A percentile compares a stretch with the other conserved stretches of the same genome.
phyloP scores from a whole-genome alignment of 352 stramenopile genomes.

The Phytophthora pisi region DNA sequence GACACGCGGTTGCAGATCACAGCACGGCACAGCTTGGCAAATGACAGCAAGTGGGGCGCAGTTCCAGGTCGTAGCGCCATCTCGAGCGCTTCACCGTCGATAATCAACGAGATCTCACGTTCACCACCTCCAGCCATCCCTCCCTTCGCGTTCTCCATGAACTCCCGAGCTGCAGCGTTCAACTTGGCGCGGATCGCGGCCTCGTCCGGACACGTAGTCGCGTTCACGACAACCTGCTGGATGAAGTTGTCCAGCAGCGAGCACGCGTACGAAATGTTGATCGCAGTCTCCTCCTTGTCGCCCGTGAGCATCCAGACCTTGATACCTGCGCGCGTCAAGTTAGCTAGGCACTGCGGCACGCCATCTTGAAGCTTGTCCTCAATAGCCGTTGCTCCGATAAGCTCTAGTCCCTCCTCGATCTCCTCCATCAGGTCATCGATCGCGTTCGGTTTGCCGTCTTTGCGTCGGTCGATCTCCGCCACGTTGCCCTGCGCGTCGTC shows the following conservation, averaged over 20 bases:
- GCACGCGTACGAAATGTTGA: conserved; percentile 95
- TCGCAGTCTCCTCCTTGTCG: conserved; percentile 95
- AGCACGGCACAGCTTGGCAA: conserved; percentile 69
- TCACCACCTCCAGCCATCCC: conserved; percentile 37
- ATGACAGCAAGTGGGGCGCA: conserved; percentile 61
- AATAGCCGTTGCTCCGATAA: conserved; percentile 92
- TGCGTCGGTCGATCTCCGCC: conserved; percentile 75
- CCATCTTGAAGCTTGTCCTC: conserved; percentile 93
- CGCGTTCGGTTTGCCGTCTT: conserved; percentile 77
- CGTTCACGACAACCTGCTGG: conserved; percentile 77
- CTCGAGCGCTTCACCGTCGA: conserved; percentile 77
- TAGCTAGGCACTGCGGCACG: conserved; percentile 85
- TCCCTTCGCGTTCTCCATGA: conserved; percentile 47
- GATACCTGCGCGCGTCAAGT: conserved; percentile 86
- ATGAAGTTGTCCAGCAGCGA: conserved; percentile 87
- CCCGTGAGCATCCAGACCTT: conserved; percentile 97
- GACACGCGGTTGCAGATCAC: conserved; percentile 90
- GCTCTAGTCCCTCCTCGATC: conserved; percentile 78
- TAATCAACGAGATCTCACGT: conserved; percentile 68
- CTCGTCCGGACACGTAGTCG: conserved; percentile 67
- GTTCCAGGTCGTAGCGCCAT: conserved; percentile 56
- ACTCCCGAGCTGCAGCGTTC: conserved; percentile 50
- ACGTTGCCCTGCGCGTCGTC: conserved; percentile 75
- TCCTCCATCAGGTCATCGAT: conserved; percentile 84
- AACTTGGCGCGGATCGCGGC: conserved; percentile 70